A percentile compares a stretch with the other conserved stretches of the same genome.
phyloP scores from a whole-genome alignment of 208 protist genomes.

The Leishmania lainsoni region DNA sequence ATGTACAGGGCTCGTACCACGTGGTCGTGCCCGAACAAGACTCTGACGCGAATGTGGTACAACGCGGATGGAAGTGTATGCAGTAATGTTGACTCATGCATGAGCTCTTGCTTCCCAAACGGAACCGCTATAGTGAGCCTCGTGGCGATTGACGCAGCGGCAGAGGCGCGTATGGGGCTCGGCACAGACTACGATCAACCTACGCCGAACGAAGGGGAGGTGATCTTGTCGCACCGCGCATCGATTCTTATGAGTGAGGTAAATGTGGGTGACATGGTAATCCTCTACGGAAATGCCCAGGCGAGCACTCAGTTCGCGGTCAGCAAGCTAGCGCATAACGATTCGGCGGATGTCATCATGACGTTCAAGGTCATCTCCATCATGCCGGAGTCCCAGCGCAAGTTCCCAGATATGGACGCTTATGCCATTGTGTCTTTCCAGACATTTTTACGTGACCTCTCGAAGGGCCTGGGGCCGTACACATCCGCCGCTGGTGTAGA shows the following conservation, averaged over 20 bases:
- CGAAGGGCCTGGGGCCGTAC: slow-evolving; percentile 30
- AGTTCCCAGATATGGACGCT: slow-evolving; percentile 33
- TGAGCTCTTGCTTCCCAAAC: slow-evolving; percentile 11
- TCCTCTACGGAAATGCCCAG: slow-evolving; percentile 29
- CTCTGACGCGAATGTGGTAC: slow-evolving; percentile 17
- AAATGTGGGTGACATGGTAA: slow-evolving; percentile 32
- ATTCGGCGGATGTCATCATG: slow-evolving; percentile 27
- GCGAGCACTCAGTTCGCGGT: slow-evolving; percentile 21
- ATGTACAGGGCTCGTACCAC: slow-evolving; percentile 7
- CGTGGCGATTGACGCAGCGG: slow-evolving; percentile 27
- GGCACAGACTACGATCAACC: slow-evolving; percentile 25
- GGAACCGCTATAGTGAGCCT: not conserved
- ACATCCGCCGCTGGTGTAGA: not conserved
- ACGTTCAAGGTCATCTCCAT: slow-evolving; percentile 31
- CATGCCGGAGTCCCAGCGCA: slow-evolving; percentile 16
- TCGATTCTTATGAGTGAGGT: slow-evolving; percentile 27
- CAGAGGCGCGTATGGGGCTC: slow-evolving; percentile 45
- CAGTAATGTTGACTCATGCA: not conserved
- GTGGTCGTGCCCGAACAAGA: slow-evolving; percentile 15
- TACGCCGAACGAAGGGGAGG: not conserved
- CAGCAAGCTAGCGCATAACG: not conserved
- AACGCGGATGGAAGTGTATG: slow-evolving; percentile 10
- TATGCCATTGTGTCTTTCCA: slow-evolving; percentile 42
- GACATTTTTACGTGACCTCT: slow-evolving; percentile 24
- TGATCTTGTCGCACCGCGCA: slow-evolving; percentile 26